Conservation (phyloP, 2,329 filamentous ascomycete genomes). For the Incumbomyces delicatus region DNA sequence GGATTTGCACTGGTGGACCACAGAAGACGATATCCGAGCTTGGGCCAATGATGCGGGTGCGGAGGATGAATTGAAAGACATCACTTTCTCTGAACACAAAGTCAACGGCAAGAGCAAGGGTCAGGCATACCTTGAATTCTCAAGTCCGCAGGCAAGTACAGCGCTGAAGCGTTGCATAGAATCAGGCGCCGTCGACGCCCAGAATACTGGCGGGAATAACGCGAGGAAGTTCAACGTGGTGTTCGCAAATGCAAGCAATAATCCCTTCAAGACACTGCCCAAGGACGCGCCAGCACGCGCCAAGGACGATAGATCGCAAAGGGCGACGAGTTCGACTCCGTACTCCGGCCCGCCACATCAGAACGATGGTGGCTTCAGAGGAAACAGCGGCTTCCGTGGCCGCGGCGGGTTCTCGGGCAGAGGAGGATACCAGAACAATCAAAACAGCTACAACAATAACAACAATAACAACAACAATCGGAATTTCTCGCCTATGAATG, state of each 20-base stretch:
- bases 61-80: constrained; percentile 78
- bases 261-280: constrained; percentile 83
- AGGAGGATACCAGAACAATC: constrained; percentile 24
- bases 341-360: constrained; percentile 32
- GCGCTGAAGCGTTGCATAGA: constrained; percentile 78
- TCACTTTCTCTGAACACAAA: constrained; percentile 97
- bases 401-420: constrained; percentile 29
- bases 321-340: constrained; percentile 24
- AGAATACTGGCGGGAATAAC: constrained; percentile 41
- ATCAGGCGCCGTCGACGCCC: constrained; percentile 28
- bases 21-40: constrained; percentile 84
- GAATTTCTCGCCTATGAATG: constrained; percentile 36
- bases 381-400: constrained; percentile 46
- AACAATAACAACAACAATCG: constrained; percentile 36
- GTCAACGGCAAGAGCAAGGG: constrained; percentile 98
- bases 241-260: constrained; percentile 66
- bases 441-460: constrained; percentile 36
- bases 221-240: constrained; percentile 60
- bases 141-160: constrained; percentile 71
- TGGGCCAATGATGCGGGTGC: constrained; percentile 72
- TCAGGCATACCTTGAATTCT: constrained; percentile 77
- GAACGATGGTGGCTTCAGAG: constrained; percentile 35
- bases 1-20: constrained; percentile 93
- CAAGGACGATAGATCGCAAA: constrained; percentile 49
- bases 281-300: constrained; percentile 71